Base-by-base conservation (phyloP, 306 rosid species). In the Citrullus mucosospermus region DNA sequence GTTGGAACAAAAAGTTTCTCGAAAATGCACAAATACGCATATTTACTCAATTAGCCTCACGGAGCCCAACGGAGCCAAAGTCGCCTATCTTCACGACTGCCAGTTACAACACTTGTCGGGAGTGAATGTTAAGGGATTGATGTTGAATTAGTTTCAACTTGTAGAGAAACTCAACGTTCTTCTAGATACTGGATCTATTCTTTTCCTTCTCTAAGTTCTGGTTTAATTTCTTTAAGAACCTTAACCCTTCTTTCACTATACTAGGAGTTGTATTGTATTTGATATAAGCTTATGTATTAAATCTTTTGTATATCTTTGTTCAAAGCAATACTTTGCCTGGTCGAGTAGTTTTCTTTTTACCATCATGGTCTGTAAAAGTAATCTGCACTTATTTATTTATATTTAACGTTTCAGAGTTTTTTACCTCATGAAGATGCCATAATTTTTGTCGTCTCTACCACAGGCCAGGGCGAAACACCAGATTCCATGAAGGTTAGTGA, bases 391-490 rank as follows among this genome's bases (percentile, higher is more conserved):
- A 72, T 48, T 25, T 28, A 7, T 25, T 15, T 48, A 48, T 58
- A 59, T 85, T 80, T 77, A 30, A 66, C 20, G 75, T 57, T 63
- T 34, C 90, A 94, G 98, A 85, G 80, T 75, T 56, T 81, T 59
- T 83, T 95, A 78, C 87, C 91, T 28, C 79, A 78, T 6, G 97
- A 92, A 81, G 86, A 78, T 38, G 88, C 91, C 81, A 87, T 89
- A 65, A 79, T 91, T 86, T 92, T 95, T 83, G 93, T 95, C 77
- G 97, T 92, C 84, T 95, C 97, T 61, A 95, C 98, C 65, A 92
- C 98, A 3, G 97, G 98, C 80, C 98, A 95, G 85, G 98, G 98
- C 11, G 97, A 95, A 77, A 50, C 96, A 71, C 97, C 97, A 36
- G 92, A 91, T 87, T 76, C 98, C 80, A 90, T 94, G 95, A 92